Conservation (phyloP, 73 alveolate genomes). For the Diophrys sp. region DNA sequence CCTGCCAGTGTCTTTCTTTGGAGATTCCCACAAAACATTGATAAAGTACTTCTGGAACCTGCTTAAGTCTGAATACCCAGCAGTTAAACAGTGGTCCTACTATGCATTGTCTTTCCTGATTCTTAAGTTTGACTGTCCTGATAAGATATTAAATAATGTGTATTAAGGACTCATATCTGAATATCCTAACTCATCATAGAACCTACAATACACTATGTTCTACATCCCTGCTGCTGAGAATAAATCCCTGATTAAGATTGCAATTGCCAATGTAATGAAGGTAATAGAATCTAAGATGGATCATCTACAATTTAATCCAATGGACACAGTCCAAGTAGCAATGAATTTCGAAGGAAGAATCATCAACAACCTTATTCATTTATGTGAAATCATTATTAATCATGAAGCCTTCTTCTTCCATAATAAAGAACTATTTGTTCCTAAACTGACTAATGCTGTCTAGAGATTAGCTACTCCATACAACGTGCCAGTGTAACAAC, state of each 20-base stretch:
- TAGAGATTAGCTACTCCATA: constrained; percentile 23
- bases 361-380: constrained; percentile 20
- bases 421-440: constrained; percentile 12
- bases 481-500: constrained; percentile 14
- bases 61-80: constrained; percentile 6
- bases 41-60: background rate
- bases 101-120: background rate
- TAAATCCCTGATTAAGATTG: background rate
- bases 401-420: constrained; percentile 22
- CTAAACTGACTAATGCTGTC: constrained; percentile 18
- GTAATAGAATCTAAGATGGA: background rate
- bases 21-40: background rate
- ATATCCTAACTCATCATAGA: background rate
- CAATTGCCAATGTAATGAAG: background rate
- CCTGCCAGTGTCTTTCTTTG: background rate
- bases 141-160: background rate
- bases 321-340: constrained; percentile 17
- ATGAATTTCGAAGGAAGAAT: constrained; percentile 49
- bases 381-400: constrained; percentile 33
- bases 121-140: background rate
- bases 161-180: background rate
- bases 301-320: background rate
- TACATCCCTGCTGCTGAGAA: constrained; percentile 1
- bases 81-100: constrained; percentile 1
- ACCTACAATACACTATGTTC: background rate